Conservation (phyloP, 2,329 filamentous ascomycete species). For the Colletotrichum siamense region DNA sequence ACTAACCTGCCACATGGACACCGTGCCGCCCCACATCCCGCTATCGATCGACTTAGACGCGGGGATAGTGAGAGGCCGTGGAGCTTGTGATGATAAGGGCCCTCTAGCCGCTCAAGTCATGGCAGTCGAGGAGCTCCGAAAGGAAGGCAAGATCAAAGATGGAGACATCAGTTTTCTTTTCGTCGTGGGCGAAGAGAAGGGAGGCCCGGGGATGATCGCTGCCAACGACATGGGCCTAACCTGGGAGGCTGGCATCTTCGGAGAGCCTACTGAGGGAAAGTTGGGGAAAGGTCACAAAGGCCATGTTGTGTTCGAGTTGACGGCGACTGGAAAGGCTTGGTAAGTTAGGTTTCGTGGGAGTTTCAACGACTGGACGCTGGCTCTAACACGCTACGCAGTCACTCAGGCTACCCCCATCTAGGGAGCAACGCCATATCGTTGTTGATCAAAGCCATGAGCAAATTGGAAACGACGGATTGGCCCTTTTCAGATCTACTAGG, state of each 20-base stretch:
- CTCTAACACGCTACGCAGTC: not conserved
- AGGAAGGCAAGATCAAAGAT: slow-evolving; percentile 21
- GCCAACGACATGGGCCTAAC: slow-evolving; percentile 49
- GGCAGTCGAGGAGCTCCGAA: not conserved
- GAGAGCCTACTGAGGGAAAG: slow-evolving; percentile 75
- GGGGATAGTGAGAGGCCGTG: not conserved
- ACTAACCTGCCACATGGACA: not conserved
- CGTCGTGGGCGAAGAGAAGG: slow-evolving; percentile 71
- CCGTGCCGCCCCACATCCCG: not conserved
- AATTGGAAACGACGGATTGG: not conserved
- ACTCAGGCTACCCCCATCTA: not conserved
- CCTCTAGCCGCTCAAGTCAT: not conserved
- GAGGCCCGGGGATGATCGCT: slow-evolving; percentile 68
- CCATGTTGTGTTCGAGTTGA: slow-evolving; percentile 62
- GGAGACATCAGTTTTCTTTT: slow-evolving; percentile 52
- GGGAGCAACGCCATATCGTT: not conserved
- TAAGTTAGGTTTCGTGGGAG: not conserved
- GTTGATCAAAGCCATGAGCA: not conserved
- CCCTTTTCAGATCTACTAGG: slow-evolving; percentile 10
- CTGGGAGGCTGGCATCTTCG: slow-evolving; percentile 72
- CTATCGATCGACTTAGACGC: not conserved
- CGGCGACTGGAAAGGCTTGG: slow-evolving; percentile 65
- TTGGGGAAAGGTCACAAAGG: slow-evolving; percentile 77
- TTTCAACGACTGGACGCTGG: too few relatives aligned
- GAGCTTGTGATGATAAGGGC: not conserved